Base-by-base conservation (phyloP, 768 basidiomycete genomes). In the Amanita molliuscula region DNA sequence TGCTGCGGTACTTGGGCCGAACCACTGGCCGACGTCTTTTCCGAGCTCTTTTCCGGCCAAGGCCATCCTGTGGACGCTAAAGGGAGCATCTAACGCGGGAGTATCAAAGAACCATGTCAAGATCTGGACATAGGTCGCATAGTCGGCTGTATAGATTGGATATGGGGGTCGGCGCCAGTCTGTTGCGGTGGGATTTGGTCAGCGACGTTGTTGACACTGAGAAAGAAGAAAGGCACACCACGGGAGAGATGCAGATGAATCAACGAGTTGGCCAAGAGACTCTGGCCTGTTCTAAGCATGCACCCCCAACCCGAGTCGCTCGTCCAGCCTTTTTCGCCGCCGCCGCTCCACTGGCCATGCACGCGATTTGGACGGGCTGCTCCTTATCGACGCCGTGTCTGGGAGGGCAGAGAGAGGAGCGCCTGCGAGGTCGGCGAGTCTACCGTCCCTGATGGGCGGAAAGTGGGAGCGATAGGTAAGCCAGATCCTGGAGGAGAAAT, bases 1-100 rank as follows among this genome's bases (percentile, higher is more conserved):
- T 6, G 94, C 93, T n/a, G 95, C 96, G 0, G 89, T 92, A 61
- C 89, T 94, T 0, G 95, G 95, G 0, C 95, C 95, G 59, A 98
- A 98, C 95, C 95, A 98, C 64, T 92, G 87, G 1, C 95, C 95
- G 0, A 97, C 87, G 55, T 92, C 89, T 54, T 89, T 97, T 10
- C 95, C 95, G 1, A 97, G 76, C 57, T 93, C 86, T 61, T 97
- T 94, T 0, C 95, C 95, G 0, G 93, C 86, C 18, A 93, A 70
- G 0, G 94, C 94, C 86, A 99, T 96, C 42, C 91, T 78, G 65
- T 99, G 95, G 6, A 99, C 89, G 56, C 88, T 88, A 62, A 99
- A 99, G 0, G 95, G 95, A 15, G 85, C 82, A 26, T 84, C 71
- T 0, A 88, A 79, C 0, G 82, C 75, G 0, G 94, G 94, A 2